Evolutionary conservation across 345 rosid genomes (phyloP), one percentile per base, ranked within the genome.

Genomic region (Conringia planisiliqua): DNA sequence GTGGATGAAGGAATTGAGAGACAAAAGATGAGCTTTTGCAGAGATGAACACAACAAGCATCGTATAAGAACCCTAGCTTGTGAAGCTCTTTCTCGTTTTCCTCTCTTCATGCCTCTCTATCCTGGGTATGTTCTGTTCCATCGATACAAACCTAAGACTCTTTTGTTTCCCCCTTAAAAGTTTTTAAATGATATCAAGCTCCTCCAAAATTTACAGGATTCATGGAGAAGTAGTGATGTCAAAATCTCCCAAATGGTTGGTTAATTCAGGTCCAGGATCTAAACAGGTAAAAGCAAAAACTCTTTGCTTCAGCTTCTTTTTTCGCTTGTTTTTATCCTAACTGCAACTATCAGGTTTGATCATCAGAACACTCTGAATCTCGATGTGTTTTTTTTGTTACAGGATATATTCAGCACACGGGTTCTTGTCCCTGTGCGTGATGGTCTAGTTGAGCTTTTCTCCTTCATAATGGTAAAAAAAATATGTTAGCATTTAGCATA

Each of bases 371-470:
- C 3, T 58, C 57, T 43, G 66, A 42, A 2, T 50, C 29, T 50
- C 6, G 44, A 5, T 55, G 8, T 51, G 3, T 51, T 10, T 11
- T 20, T 44, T 26, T 55, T 30, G 62, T 77, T 38, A 63, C 87
- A 88, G 94, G 90, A 84, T 62, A 22, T 70, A 33, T 50, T 70
- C 13, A 90, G 85, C 46, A 91, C 98, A 1, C 82, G 73, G 43
- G 92, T 89, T 80, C 55, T 94, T 69, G 81, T 93, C 62, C 97
- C 97, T 1, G 86, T 89, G 7, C 42, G 60, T 20, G 89, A 92
- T 48, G 96, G 98, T 62, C 83, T 91, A 10, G n/a, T 91, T 62
- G 98, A 94, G 93, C 90, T 94, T 18, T 91, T 83, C 79, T 79
- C 86, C 62, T 75, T 82, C 10, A 79, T 66, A 76, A 78, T 80